Evolutionary conservation across 305 asterid genomes (phyloP).

Genomic region (Fraxinus dipetala): DNA sequence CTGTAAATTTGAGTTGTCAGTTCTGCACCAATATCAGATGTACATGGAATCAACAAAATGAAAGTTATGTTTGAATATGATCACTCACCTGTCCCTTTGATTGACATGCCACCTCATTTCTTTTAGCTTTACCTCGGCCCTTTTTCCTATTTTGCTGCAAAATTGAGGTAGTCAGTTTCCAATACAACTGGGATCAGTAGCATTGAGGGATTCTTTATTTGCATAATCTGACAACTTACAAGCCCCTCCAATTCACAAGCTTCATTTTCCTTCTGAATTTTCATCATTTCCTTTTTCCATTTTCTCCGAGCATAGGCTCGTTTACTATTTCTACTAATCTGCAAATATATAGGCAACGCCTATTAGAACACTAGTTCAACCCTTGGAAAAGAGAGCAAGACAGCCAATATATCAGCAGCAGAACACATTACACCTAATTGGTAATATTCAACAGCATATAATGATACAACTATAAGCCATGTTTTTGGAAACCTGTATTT

Average conservation of each 20-base stretch:
- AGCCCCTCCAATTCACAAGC: slow-evolving; percentile 59
- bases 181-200: slow-evolving; percentile 19
- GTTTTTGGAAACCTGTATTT: neutral
- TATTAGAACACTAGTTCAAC: slow-evolving; percentile 3
- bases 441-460: neutral
- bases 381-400: slow-evolving; percentile 8
- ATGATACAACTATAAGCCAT: slow-evolving; percentile 6
- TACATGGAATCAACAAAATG: neutral
- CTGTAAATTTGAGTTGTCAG: slow-evolving; percentile 32
- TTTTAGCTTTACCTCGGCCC: slow-evolving; percentile 48
- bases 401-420: neutral
- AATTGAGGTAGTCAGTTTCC: slow-evolving; percentile 28
- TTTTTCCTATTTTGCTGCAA: slow-evolving; percentile 73
- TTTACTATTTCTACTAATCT: slow-evolving; percentile 77
- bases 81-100: slow-evolving; percentile 39
- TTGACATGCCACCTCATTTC: slow-evolving; percentile 33
- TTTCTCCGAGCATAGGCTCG: slow-evolving; percentile 58
- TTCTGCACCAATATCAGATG: neutral
- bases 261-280: slow-evolving; percentile 57
- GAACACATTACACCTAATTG: slow-evolving; percentile 1
- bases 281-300: slow-evolving; percentile 70
- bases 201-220: slow-evolving; percentile 7
- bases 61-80: slow-evolving; percentile 2
- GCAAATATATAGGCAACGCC: slow-evolving; percentile 22
- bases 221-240: slow-evolving; percentile 44